Evolutionary conservation across 441 rosid genomes (phyloP), one percentile per base, ranked within the genome.

Genomic region (Arabidopsis lyrata): DNA sequence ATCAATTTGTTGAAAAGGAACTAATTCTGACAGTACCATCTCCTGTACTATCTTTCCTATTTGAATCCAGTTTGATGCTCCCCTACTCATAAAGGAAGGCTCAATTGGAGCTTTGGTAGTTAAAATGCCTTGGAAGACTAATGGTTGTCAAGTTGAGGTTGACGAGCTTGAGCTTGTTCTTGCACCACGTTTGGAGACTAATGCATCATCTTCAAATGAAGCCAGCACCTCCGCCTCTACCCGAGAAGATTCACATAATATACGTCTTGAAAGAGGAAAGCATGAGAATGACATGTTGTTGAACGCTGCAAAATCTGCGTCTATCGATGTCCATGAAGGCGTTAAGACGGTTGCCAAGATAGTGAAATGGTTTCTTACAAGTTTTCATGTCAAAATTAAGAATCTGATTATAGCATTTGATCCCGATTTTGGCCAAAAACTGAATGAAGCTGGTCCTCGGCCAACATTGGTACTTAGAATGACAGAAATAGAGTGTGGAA

Each of bases 301-400:
- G 32, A 79, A 63, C 72, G 63, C 74, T 53, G 77, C 75, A 59
- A 86, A 81, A 54, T 77, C 90, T 72, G 72, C 83, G 22, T 73
- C 83, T 39, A 75, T 74, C 53, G 91, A 90, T 89, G 90, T 96
- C 72, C 99, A 96, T 74, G 98, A 96, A 83, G 99, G 99, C 36
- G 99, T 96, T 41, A 96, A 93, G 84, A 85, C 91, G n/a, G 92
- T 96, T 80, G 99, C 98, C 2, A 93, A 89, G 88, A 88, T 96
- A 86, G 97, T 96, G 34, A 96, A 89, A 70, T 89, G 93, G 98
- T 82, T 96, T 77, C 84, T 96, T 64, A 81, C 95, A 20, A 93
- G 98, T 75, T 96, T 93, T 81, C 85, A 87, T 80, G 80, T 92
- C 61, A 90, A 84, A 75, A 81, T 96, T 56, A 89, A 81, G 77